Evolutionary conservation across 345 rosid genomes (phyloP).

Genomic region (Salix viminalis): DNA sequence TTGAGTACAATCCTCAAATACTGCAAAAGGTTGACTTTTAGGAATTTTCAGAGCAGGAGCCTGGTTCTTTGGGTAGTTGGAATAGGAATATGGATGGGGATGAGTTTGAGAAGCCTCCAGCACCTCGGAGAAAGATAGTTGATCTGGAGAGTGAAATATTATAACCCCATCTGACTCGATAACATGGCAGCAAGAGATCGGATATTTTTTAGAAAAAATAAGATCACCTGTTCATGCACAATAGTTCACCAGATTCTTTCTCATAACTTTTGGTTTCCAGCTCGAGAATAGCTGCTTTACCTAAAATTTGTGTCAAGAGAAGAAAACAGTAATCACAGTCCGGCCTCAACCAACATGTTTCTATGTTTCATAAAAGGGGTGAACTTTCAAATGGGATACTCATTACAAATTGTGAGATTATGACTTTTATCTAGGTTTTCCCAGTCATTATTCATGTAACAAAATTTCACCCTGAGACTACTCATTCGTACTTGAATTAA

Average conservation of each 20-base stretch:
- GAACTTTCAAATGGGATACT: neutral
- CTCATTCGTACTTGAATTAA: neutral
- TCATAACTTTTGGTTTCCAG: constrained; percentile 69
- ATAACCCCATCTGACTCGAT: constrained; percentile 9
- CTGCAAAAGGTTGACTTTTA: constrained; percentile 49
- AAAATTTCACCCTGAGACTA: neutral
- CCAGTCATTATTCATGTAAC: neutral
- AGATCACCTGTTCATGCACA: constrained; percentile 75
- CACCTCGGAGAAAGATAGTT: constrained; percentile 68
- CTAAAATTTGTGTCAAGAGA: constrained; percentile 32
- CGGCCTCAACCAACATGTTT: neutral
- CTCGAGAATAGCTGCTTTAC: constrained; percentile 86
- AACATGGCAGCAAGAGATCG: constrained; percentile 2
- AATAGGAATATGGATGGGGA: constrained; percentile 62
- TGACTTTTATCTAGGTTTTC: neutral
- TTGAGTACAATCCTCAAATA: constrained; percentile 62
- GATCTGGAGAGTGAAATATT: constrained; percentile 36
- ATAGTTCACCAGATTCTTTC: constrained; percentile 58
- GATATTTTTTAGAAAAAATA: constrained; percentile 9
- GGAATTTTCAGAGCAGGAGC: constrained; percentile 65
- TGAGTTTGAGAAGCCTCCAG: constrained; percentile 87
- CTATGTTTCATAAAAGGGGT: neutral
- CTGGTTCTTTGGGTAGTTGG: constrained; percentile 59
- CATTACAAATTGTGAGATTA: neutral
- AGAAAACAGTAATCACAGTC: neutral